Conservation (phyloP, 2,329 filamentous ascomycete species). For the Talaromyces albobiverticillius region DNA sequence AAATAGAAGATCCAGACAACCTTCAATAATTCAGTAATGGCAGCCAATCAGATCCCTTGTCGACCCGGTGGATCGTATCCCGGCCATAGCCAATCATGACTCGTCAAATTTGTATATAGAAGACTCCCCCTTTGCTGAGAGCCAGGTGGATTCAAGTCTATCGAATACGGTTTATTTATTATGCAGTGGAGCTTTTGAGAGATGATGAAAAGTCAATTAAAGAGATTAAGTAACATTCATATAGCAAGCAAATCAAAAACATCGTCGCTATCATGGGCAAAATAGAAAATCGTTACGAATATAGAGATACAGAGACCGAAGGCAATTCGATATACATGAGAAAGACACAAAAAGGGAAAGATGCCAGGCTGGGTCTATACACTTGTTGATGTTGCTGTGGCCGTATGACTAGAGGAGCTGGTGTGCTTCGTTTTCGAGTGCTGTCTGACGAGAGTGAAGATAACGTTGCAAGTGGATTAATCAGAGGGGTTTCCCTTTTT, state of each 20-base stretch:
- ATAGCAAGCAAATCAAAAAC: background rate
- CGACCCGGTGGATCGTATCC: background rate
- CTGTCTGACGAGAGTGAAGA: background rate
- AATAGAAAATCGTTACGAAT: slow-evolving; percentile 2
- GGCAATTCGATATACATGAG: too few species aligned
- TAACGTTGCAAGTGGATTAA: background rate
- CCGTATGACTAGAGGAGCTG: background rate
- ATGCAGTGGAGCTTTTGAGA: background rate
- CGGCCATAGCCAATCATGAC: background rate
- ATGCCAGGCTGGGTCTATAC: background rate
- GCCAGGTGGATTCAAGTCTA: too few species aligned
- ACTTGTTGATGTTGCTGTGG: background rate
- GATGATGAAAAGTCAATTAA: background rate
- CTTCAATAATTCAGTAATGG: too few species aligned
- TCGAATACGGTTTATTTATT: too few species aligned
- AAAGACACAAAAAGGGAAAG: background rate
- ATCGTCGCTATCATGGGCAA: background rate
- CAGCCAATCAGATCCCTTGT: background rate
- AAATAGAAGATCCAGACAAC: too few species aligned
- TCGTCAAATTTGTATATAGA: too few species aligned
- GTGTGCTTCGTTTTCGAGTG: background rate
- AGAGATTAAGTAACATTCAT: background rate
- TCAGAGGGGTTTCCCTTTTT: background rate
- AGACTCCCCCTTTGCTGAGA: too few species aligned
- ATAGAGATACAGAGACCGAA: too few species aligned